Percentiles rank a stretch among this genome's conserved stretches.
Conservation (phyloP, 2,329 filamentous ascomycete species). For the Diaporthe destruens region DNA sequence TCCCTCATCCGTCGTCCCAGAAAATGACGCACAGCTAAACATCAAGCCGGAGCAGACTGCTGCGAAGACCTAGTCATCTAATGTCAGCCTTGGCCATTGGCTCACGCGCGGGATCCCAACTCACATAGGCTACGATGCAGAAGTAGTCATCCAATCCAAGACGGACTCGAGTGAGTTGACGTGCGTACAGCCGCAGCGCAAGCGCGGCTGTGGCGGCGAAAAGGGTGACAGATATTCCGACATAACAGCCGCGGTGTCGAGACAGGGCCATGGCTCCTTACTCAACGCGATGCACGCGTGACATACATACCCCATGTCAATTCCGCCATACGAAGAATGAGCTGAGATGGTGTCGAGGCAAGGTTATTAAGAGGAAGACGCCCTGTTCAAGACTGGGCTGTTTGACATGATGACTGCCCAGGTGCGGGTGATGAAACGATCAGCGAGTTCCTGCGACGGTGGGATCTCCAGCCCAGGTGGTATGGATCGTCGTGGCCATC, state of each 20-base stretch:
- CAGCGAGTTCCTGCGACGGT: no score
- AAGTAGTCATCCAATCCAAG: constrained; percentile 26
- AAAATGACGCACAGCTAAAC: constrained; percentile 3
- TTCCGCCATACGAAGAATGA: not conserved
- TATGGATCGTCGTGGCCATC: no score
- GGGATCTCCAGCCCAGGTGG: not conserved
- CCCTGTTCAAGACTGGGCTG: not conserved
- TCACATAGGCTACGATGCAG: constrained; percentile 26
- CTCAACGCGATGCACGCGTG: not conserved
- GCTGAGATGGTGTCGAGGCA: not conserved
- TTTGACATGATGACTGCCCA: not conserved
- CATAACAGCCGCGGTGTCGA: constrained; percentile 29
- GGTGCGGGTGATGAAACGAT: not conserved
- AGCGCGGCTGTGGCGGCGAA: constrained; percentile 29
- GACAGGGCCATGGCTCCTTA: constrained; percentile 9
- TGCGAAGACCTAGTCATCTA: not conserved
- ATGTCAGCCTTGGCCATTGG: not conserved
- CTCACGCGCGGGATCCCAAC: not conserved
- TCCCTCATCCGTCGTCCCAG: not conserved
- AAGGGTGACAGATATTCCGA: constrained; percentile 20
- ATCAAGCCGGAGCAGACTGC: constrained; percentile 17
- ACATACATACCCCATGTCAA: not conserved
- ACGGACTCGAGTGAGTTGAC: constrained; percentile 10
- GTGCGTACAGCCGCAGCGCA: constrained; percentile 17
- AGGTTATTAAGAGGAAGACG: not conserved